Conservation (phyloP, 2,329 filamentous ascomycete genomes). For the Pestalotiopsis sp. region DNA sequence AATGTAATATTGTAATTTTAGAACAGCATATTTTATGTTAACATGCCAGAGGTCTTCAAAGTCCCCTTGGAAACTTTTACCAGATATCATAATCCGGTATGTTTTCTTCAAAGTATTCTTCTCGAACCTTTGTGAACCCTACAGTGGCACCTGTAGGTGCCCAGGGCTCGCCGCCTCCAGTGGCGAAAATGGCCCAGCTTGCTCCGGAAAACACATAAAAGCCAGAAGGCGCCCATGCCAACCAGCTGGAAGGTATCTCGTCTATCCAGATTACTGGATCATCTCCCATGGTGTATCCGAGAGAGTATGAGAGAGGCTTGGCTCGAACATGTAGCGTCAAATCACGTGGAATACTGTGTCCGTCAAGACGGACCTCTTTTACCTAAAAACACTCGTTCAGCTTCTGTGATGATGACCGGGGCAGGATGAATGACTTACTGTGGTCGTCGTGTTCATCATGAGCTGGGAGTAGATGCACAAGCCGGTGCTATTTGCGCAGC, state of each 20-base stretch:
- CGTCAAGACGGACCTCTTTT: background rate
- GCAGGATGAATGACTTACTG: background rate
- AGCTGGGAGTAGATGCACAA: background rate
- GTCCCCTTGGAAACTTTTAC: background rate
- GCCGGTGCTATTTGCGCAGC: constrained; percentile 22
- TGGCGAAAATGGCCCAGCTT: background rate
- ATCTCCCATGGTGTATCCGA: constrained; percentile 21
- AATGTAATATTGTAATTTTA: no score
- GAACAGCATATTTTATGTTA: no score
- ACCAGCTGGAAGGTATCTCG: background rate
- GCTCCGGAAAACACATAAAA: background rate
- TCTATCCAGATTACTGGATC: background rate
- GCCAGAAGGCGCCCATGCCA: background rate
- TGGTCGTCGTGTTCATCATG: constrained; percentile 6
- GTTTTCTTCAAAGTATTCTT: background rate
- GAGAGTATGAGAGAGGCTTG: constrained; percentile 20
- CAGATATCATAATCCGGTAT: background rate
- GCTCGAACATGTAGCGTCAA: constrained; percentile 24
- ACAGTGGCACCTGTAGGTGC: background rate
- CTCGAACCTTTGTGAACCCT: background rate
- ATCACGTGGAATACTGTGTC: constrained; percentile 9
- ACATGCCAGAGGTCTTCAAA: background rate
- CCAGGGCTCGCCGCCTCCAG: background rate
- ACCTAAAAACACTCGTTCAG: background rate
- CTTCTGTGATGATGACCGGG: background rate